Conservation (phyloP, 1,284 basidiomycete species). For the Tylopilus orsonianus region DNA sequence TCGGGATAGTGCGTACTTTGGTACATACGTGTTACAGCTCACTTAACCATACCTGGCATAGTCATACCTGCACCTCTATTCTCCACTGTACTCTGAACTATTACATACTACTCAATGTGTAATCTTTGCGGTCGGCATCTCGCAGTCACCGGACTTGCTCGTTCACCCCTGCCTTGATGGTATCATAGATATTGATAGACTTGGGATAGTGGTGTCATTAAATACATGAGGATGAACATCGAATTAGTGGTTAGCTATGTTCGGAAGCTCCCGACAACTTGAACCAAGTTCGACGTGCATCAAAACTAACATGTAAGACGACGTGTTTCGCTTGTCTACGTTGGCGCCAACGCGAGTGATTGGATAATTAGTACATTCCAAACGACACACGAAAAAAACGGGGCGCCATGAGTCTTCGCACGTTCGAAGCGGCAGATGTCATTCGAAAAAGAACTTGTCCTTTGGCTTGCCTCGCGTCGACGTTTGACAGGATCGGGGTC, state of each 20-base stretch:
- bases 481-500: slow-evolving; percentile 12
- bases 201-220: slow-evolving; percentile 1
- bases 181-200: slow-evolving; percentile 3
- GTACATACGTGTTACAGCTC: slow-evolving; percentile 2
- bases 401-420: slow-evolving; percentile 12
- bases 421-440: slow-evolving; percentile 20
- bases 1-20: slow-evolving; percentile 20
- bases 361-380: neutral
- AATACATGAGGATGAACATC: slow-evolving; percentile 15
- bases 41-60: slow-evolving; percentile 9
- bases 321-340: slow-evolving; percentile 4
- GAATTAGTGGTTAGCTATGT: slow-evolving; percentile 6
- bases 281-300: slow-evolving; percentile 2
- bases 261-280: neutral
- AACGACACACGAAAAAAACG: slow-evolving; percentile 1
- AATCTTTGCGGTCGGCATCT: neutral
- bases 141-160: neutral
- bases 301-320: slow-evolving; percentile 11
- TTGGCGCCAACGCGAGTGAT: neutral
- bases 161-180: slow-evolving; percentile 11
- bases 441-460: slow-evolving; percentile 45
- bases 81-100: slow-evolving; percentile 11
- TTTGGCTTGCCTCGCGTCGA: slow-evolving; percentile 29
- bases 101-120: slow-evolving; percentile 13
- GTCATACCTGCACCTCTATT: slow-evolving; percentile 15